phyloP scores from a whole-genome alignment of 345 rosid genomes.

The Cochlearia excelsa region DNA sequence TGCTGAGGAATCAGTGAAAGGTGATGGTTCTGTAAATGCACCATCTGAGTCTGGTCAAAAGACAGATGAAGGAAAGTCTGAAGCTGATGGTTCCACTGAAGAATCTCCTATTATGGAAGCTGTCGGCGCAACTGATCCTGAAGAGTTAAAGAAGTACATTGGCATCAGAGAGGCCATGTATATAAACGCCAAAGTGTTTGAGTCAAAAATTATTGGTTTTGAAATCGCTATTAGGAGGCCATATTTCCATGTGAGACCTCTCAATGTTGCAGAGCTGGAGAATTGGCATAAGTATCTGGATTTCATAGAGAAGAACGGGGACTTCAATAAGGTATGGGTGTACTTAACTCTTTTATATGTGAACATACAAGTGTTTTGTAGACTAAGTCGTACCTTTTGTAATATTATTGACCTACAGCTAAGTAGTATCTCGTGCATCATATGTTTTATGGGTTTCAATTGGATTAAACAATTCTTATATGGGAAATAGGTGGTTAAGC shows the following conservation, averaged over 20 bases:
- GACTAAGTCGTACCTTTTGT: neutral
- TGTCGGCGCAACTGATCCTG: slow-evolving; percentile 4
- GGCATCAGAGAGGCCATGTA: slow-evolving; percentile 16
- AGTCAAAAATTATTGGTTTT: slow-evolving; percentile 11
- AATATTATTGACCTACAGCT: slow-evolving; percentile 5
- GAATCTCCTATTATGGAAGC: neutral
- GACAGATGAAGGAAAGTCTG: neutral
- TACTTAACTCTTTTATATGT: slow-evolving; percentile 1
- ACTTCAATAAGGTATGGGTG: slow-evolving; percentile 8
- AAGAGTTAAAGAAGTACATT: slow-evolving; percentile 9
- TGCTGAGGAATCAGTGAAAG: neutral
- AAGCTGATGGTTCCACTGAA: slow-evolving; percentile 5
- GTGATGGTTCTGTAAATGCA: neutral
- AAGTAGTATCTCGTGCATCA: slow-evolving; percentile 19
- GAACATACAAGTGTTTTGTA: neutral
- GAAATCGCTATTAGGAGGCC: slow-evolving; percentile 20
- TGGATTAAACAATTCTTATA: slow-evolving; percentile 2
- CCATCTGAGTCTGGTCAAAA: slow-evolving; percentile 7
- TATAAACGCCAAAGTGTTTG: slow-evolving; percentile 9
- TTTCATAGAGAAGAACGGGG: slow-evolving; percentile 1
- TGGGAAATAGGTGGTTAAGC: slow-evolving; percentile 45
- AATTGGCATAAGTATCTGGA: slow-evolving; percentile 18
- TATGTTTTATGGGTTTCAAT: slow-evolving; percentile 12
- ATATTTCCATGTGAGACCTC: slow-evolving; percentile 21
- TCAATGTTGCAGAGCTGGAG: slow-evolving; percentile 20